Conservation (phyloP, 192 early-diverging fungal genomes). For the Chytriomyces hyalinus region DNA sequence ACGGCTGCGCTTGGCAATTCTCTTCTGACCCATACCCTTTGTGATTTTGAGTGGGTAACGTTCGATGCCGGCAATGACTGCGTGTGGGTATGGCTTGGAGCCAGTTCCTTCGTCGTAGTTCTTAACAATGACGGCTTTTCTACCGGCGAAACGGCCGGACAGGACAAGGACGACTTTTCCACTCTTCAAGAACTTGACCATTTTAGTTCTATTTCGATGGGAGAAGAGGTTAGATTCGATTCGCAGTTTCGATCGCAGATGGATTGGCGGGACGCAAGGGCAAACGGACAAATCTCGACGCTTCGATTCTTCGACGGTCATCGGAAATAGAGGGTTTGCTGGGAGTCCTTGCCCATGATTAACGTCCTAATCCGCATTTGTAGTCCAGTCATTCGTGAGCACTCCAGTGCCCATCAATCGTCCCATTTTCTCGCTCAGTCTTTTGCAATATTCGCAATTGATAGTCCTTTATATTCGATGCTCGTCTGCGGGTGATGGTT, state of each 20-base stretch:
- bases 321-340: not conserved
- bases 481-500: too few species aligned
- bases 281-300: not conserved
- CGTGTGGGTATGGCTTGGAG: constrained; percentile 96
- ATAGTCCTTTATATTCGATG: too few species aligned
- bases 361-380: not conserved
- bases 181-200: constrained; percentile 54
- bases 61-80: constrained; percentile 97
- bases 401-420: not conserved
- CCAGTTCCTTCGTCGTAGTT: constrained; percentile 96
- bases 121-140: constrained; percentile 99
- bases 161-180: constrained; percentile 89
- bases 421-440: not conserved
- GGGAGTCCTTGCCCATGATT: not conserved
- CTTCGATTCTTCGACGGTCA: not conserved
- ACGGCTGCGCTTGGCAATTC: constrained; percentile 92
- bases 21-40: constrained; percentile 92
- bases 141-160: constrained; percentile 98
- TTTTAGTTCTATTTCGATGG: constrained; percentile 17
- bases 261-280: not conserved
- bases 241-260: not conserved
- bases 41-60: constrained; percentile 98
- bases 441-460: too few species aligned
- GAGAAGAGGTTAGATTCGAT: not conserved
- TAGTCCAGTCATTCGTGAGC: not conserved